These are phyloP conservation scores for Fusarium paranaense DNA, from an alignment of 2,329 filamentous ascomycete species.

Conservation along the genomic window DNA sequence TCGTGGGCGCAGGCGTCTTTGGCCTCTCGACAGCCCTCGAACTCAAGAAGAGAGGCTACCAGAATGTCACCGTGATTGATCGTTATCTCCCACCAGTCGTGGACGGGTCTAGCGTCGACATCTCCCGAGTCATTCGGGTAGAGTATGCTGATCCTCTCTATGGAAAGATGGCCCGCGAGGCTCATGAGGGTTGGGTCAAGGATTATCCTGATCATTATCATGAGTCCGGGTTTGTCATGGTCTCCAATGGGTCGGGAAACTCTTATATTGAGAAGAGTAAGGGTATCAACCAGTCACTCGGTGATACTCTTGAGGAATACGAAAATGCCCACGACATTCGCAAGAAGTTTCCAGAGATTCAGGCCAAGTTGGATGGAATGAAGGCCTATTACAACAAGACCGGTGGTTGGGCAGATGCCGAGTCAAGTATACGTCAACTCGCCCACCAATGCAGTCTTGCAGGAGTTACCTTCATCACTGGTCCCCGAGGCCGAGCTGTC, in stretches of 20 bases:
- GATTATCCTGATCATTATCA: constrained; percentile 47
- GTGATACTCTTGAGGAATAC: constrained; percentile 35
- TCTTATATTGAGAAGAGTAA: constrained; percentile 39
- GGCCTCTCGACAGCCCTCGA: constrained; percentile 63
- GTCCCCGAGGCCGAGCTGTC: constrained; percentile 43
- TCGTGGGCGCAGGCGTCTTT: constrained; percentile 62
- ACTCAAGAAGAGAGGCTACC: constrained; percentile 56
- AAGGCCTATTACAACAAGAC: constrained; percentile 44
- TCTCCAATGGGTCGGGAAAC: constrained; percentile 31
- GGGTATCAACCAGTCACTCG: constrained; percentile 25
- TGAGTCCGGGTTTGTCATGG: constrained; percentile 49
- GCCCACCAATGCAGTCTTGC: constrained; percentile 42
- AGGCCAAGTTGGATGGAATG: constrained; percentile 37
- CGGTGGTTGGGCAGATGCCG: constrained; percentile 51
- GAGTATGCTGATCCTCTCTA: constrained; percentile 77
- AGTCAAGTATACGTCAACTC: constrained; percentile 42
- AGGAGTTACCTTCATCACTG: constrained; percentile 48
- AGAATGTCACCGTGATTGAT: constrained; percentile 61
- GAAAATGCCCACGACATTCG: constrained; percentile 40
- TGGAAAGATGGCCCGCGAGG: constrained; percentile 63
- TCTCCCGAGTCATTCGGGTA: constrained; percentile 54
- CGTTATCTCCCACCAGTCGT: constrained; percentile 50
- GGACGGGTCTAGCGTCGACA: constrained; percentile 55
- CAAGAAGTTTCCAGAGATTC: constrained; percentile 31
- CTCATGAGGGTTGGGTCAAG: constrained; percentile 41